phyloP scores from a whole-genome alignment of 768 basidiomycete genomes.

The Kwoniella dendrophila region DNA sequence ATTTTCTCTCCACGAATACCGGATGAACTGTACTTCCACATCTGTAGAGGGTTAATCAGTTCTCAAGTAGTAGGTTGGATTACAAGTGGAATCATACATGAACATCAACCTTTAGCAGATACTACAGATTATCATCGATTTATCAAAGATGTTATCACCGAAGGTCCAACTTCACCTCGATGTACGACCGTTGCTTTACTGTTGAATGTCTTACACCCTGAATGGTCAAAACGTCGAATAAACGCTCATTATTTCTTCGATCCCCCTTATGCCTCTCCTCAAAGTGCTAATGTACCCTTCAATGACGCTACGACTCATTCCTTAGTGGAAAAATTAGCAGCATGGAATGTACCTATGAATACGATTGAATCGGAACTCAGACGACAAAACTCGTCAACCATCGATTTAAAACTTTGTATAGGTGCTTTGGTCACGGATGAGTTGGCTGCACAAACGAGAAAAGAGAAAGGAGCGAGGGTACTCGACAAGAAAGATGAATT shows the following conservation, averaged over 20 bases:
- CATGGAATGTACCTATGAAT: conserved; percentile 84
- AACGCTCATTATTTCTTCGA: conserved; percentile 58
- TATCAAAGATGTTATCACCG: conserved; percentile 93
- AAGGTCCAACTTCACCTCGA: conserved; percentile 88
- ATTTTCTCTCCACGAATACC: conserved; percentile 93
- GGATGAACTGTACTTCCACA: conserved; percentile 94
- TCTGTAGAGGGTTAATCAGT: conserved; percentile 85
- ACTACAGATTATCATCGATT: conserved; percentile 92
- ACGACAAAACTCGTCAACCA: conserved; percentile 95
- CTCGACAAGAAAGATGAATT: conserved; percentile 98
- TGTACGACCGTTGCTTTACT: conserved; percentile 87
- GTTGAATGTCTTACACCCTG: conserved; percentile 73
- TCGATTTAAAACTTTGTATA: conserved; percentile 91
- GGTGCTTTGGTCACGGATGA: conserved; percentile 84
- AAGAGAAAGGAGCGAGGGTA: conserved; percentile 58
- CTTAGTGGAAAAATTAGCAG: conserved; percentile 80
- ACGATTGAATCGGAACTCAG: conserved; percentile 92
- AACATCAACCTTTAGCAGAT: conserved; percentile 81
- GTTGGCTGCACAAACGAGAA: conserved; percentile 72
- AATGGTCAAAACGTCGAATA: conserved; percentile 80
- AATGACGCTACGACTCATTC: conserved; percentile 77
- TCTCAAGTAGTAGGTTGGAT: conserved; percentile 95
- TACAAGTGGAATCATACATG: conserved; percentile 80
- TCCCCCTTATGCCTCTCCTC: conserved; percentile 76
- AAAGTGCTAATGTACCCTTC: conserved; percentile 64